Percentiles rank a stretch among this genome's conserved stretches.
phyloP scores from a whole-genome alignment of 2,329 filamentous ascomycete species.

The Raffaelea deltoideospora region DNA sequence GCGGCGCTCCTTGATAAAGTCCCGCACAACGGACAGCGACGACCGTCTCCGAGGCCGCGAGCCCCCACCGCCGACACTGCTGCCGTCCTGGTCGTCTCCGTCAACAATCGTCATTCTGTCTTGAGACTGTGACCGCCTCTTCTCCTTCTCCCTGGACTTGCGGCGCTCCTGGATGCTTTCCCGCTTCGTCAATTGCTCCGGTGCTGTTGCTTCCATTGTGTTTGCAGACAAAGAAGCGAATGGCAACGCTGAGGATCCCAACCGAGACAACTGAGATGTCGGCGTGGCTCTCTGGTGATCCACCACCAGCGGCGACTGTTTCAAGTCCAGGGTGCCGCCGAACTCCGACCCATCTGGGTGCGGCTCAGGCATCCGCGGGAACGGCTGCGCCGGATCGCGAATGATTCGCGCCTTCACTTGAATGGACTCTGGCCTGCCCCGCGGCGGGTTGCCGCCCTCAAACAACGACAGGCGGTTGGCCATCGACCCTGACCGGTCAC shows the following conservation, averaged over 20 bases:
- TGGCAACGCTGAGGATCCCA: background rate
- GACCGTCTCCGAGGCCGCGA: slow-evolving; percentile 33
- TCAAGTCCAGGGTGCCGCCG: slow-evolving; percentile 33
- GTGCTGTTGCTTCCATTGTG: background rate
- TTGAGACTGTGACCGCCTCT: slow-evolving; percentile 19
- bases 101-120: slow-evolving; percentile 17
- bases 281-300: slow-evolving; percentile 33
- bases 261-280: slow-evolving; percentile 11
- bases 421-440: slow-evolving; percentile 55
- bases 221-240: no score
- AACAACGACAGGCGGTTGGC: slow-evolving; percentile 42
- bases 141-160: slow-evolving; percentile 27
- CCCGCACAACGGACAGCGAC: slow-evolving; percentile 43
- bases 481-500: slow-evolving; percentile 37
- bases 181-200: slow-evolving; percentile 16
- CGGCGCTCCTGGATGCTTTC: slow-evolving; percentile 34
- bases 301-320: slow-evolving; percentile 43
- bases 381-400: slow-evolving; percentile 39
- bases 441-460: slow-evolving; percentile 27
- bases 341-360: slow-evolving; percentile 28
- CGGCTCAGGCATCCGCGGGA: slow-evolving; percentile 24
- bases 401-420: slow-evolving; percentile 78
- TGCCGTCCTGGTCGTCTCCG: slow-evolving; percentile 10
- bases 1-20: slow-evolving; percentile 45
- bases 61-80: no score